Evolutionary conservation across 176 grass and related monocot species (phyloP).

Genomic region (Bromus sterilis): DNA sequence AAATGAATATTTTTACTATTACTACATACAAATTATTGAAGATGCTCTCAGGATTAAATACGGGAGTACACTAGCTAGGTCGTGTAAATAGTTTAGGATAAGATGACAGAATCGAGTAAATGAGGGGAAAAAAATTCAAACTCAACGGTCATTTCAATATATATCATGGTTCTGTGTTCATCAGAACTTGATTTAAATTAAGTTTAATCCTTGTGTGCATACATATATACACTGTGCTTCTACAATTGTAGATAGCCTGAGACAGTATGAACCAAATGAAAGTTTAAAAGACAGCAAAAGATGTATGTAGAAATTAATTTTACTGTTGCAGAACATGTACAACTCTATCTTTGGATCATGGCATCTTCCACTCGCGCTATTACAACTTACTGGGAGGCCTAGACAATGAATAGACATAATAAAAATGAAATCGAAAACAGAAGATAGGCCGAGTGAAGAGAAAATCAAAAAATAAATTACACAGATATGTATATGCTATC

Average conservation of each 20-base stretch:
- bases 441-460: not conserved
- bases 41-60: no score
- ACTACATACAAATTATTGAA: no score
- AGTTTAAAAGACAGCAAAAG: not conserved
- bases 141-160: not conserved
- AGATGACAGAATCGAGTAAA: no score
- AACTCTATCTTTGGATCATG: conserved; percentile 15
- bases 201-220: not conserved
- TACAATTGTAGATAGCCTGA: not conserved
- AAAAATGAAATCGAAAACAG: not conserved
- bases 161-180: no score
- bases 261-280: not conserved
- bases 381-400: not conserved
- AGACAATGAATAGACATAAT: not conserved
- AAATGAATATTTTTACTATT: no score
- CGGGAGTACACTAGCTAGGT: no score
- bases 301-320: not conserved
- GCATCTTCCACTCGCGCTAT: not conserved
- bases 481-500: not conserved
- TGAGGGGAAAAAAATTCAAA: not conserved
- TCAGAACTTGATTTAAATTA: not conserved
- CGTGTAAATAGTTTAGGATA: no score
- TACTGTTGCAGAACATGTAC: not conserved
- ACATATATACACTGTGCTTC: not conserved
- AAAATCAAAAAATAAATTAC: not conserved